phyloP scores from a whole-genome alignment of 2,329 filamentous ascomycete species.

The Aspergillus neotritici region DNA sequence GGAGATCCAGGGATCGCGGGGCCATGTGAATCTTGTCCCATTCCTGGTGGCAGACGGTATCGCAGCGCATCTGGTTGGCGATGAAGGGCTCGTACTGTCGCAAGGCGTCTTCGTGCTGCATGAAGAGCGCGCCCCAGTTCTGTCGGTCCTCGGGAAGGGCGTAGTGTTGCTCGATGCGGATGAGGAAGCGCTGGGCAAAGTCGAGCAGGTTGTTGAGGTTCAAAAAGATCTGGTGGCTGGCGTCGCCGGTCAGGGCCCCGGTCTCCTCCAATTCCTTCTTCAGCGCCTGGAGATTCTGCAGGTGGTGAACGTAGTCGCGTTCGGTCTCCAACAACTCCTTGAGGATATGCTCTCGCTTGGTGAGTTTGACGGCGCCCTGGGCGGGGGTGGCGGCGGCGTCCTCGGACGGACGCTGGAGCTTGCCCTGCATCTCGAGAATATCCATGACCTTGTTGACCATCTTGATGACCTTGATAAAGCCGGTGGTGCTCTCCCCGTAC shows the following conservation, averaged over 20 bases:
- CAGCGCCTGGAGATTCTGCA: slow-evolving; percentile 87
- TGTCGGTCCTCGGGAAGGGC: slow-evolving; percentile 70
- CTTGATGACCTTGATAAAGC: slow-evolving; percentile 93
- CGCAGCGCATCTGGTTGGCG: slow-evolving; percentile 88
- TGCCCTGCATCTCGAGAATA: slow-evolving; percentile 69
- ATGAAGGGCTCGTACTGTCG: slow-evolving; percentile 96
- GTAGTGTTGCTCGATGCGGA: slow-evolving; percentile 92
- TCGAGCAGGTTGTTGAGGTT: slow-evolving; percentile 94
- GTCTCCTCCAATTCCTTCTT: slow-evolving; percentile 87
- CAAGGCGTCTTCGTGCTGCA: slow-evolving; percentile 78
- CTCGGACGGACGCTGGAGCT: slow-evolving; percentile 61
- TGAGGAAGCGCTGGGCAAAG: slow-evolving; percentile 90
- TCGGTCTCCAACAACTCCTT: slow-evolving; percentile 91
- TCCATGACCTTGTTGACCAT: slow-evolving; percentile 92
- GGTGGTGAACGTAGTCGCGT: slow-evolving; percentile 93
- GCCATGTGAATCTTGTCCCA: slow-evolving; percentile 80
- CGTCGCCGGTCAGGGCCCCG: slow-evolving; percentile 80
- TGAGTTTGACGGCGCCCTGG: slow-evolving; percentile 51
- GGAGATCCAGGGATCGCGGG: slow-evolving; percentile 57
- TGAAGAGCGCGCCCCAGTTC: slow-evolving; percentile 92
- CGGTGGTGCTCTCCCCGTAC: slow-evolving; percentile 89
- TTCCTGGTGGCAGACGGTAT: slow-evolving; percentile 72
- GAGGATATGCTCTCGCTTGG: slow-evolving; percentile 80
- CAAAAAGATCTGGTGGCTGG: slow-evolving; percentile 89
- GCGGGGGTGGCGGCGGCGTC: slow-evolving; percentile 41